Conservation (phyloP, 73 alveolate species). For the Durusdinium trenchii region DNA sequence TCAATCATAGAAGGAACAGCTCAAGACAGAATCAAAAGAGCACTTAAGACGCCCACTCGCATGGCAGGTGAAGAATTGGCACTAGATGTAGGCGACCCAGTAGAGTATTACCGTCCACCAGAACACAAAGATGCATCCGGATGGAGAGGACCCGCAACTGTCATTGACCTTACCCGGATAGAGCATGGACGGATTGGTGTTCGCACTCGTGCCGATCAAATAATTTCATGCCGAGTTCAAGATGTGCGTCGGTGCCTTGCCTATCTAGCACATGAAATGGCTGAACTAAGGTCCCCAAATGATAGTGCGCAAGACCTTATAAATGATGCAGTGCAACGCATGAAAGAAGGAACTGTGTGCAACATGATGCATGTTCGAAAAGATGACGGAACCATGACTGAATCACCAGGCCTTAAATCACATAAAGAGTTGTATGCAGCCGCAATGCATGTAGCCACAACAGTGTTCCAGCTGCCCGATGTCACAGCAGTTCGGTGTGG, state of each 20-base stretch:
- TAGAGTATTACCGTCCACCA: conserved; percentile 16
- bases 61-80: not conserved
- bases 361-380: too few species aligned
- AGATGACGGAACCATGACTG: too few species aligned
- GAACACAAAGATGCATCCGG: not conserved
- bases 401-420: too few species aligned
- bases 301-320: too few species aligned
- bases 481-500: too few species aligned
- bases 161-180: not conserved
- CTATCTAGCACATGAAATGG: too few species aligned
- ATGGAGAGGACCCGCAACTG: conserved; percentile 54
- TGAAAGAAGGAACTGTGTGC: too few species aligned
- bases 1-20: conserved; percentile 22
- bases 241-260: not conserved
- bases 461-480: too few species aligned
- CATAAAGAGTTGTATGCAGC: too few species aligned
- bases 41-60: not conserved
- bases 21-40: not conserved
- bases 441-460: too few species aligned
- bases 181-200: not conserved
- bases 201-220: not conserved
- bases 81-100: not conserved
- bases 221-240: not conserved
- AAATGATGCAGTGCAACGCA: too few species aligned
- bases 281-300: too few species aligned